phyloP scores from a whole-genome alignment of 495 filamentous ascomycete species.

The Schizothecium vesticola region DNA sequence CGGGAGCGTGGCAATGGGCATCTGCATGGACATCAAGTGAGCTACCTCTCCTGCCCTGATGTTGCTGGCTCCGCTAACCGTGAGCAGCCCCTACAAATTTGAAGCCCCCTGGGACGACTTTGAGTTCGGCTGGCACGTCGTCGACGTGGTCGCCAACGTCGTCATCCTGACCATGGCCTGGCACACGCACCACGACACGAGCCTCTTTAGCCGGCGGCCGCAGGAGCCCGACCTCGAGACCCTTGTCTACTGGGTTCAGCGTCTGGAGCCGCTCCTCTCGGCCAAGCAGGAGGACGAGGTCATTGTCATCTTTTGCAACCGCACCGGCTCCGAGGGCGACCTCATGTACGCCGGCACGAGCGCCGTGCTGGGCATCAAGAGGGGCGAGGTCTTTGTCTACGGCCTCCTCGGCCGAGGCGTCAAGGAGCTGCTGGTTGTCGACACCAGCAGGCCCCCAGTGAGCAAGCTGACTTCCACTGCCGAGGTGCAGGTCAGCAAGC shows the following conservation, averaged over 20 bases:
- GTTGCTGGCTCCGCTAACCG: slow-evolving; percentile 1
- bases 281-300: slow-evolving; percentile 55
- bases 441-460: slow-evolving; percentile 38
- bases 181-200: slow-evolving; percentile 56
- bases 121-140: slow-evolving; percentile 77
- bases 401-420: slow-evolving; percentile 61
- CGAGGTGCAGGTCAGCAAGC: neutral
- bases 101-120: slow-evolving; percentile 69
- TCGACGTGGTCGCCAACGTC: slow-evolving; percentile 60
- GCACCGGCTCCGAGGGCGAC: slow-evolving; percentile 63
- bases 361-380: slow-evolving; percentile 67
- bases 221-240: slow-evolving; percentile 71
- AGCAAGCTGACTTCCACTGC: slow-evolving; percentile 24
- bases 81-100: slow-evolving; percentile 62
- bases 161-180: slow-evolving; percentile 88
- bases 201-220: slow-evolving; percentile 37
- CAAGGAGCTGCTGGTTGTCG: slow-evolving; percentile 59
- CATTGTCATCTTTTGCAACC: slow-evolving; percentile 79
- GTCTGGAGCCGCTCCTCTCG: slow-evolving; percentile 67
- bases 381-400: slow-evolving; percentile 62
- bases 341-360: slow-evolving; percentile 82
- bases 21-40: slow-evolving; percentile 72
- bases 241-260: slow-evolving; percentile 82
- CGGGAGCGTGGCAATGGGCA: slow-evolving; percentile 67
- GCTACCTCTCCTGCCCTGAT: slow-evolving; percentile 3